Percentiles rank a stretch among this genome's conserved stretches.
Conservation (phyloP, 768 basidiomycete species). For the Mrakia frigida region DNA sequence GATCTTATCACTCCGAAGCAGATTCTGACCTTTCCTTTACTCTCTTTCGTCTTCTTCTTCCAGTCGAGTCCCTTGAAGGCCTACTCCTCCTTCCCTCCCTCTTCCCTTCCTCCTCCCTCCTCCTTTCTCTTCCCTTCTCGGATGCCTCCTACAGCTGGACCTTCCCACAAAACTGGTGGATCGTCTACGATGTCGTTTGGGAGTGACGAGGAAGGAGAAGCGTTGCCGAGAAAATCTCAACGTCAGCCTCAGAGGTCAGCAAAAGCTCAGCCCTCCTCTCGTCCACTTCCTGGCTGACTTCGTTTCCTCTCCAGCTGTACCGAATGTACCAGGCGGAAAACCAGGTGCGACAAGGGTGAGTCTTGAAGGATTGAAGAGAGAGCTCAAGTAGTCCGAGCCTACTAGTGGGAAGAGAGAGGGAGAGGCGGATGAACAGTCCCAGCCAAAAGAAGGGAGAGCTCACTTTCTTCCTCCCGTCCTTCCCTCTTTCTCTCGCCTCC, state of each 20-base stretch:
- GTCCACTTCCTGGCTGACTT: neutral
- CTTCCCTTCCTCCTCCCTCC: neutral
- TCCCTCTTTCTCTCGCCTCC: neutral
- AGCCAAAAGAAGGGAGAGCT: too few relatives aligned
- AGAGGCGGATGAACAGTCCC: too few relatives aligned
- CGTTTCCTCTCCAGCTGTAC: neutral
- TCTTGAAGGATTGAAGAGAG: neutral
- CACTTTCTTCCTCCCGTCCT: neutral
- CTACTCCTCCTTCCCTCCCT: neutral
- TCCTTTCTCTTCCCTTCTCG: neutral
- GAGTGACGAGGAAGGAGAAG: constrained; percentile 9
- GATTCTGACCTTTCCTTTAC: too few relatives aligned
- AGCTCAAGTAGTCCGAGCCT: too few relatives aligned
- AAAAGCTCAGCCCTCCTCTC: neutral
- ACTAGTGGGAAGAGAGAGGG: too few relatives aligned
- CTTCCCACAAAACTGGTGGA: neutral
- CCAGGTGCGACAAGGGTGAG: neutral
- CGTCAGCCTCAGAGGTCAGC: neutral
- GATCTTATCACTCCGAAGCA: neutral
- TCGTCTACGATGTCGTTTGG: neutral
- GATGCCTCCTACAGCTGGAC: neutral
- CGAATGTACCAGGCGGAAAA: neutral
- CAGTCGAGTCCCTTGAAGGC: too few relatives aligned
- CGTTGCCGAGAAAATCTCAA: neutral
- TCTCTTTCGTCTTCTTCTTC: too few relatives aligned